phyloP scores from a whole-genome alignment of 2,329 filamentous ascomycete genomes.

The Epicoccum sorghinum region DNA sequence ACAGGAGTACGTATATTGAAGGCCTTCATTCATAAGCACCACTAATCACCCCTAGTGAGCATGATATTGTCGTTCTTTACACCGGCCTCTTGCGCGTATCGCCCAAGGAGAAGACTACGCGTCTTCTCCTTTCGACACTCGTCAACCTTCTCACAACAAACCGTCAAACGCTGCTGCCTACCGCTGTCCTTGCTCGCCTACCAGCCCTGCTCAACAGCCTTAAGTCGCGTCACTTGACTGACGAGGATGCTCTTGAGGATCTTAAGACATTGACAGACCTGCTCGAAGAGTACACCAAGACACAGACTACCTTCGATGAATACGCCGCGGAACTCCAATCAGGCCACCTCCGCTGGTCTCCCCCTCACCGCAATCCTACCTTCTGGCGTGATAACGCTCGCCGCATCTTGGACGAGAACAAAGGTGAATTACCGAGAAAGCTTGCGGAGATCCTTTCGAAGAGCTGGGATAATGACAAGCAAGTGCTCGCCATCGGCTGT shows the following conservation, averaged over 20 bases:
- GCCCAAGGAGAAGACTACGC: constrained; percentile 96
- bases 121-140: constrained; percentile 86
- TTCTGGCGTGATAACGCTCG: constrained; percentile 95
- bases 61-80: constrained; percentile 90
- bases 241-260: constrained; percentile 60
- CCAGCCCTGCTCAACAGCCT: constrained; percentile 67
- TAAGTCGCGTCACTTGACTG: constrained; percentile 57
- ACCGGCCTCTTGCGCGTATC: constrained; percentile 91
- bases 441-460: constrained; percentile 85
- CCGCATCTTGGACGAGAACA: constrained; percentile 82
- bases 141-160: constrained; percentile 82
- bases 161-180: constrained; percentile 73
- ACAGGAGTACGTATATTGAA: constrained; percentile 70
- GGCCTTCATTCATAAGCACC: background rate
- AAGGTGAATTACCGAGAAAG: constrained; percentile 77
- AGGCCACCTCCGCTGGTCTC: constrained; percentile 90
- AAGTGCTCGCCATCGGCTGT: constrained; percentile 88
- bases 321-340: constrained; percentile 83
- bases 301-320: constrained; percentile 70
- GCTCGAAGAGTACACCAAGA: constrained; percentile 82
- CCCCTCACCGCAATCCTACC: constrained; percentile 81
- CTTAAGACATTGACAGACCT: constrained; percentile 60
- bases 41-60: constrained; percentile 67
- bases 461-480: constrained; percentile 82
- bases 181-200: constrained; percentile 83